Conservation (phyloP, 2,329 filamentous ascomycete genomes). For the Calonectria pteridis region DNA sequence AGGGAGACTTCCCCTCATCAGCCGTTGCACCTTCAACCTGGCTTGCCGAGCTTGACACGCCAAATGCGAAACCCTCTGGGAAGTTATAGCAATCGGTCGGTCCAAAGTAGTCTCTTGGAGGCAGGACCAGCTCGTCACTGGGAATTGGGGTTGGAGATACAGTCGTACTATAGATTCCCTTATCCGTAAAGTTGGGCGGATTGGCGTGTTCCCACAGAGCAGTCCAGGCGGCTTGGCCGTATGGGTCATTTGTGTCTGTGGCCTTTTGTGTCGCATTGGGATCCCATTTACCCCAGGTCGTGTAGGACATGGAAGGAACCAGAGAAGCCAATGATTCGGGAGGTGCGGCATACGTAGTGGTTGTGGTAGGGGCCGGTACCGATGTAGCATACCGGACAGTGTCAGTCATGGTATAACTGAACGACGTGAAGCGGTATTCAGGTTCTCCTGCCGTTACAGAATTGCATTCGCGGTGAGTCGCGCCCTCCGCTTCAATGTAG, state of each 20-base stretch:
- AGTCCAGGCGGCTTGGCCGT: conserved; percentile 49
- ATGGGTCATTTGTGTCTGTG: conserved; percentile 46
- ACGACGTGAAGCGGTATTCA: conserved; percentile 44
- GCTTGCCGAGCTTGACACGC: conserved; percentile 62
- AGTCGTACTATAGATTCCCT: conserved; percentile 56
- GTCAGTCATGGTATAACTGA: conserved; percentile 48
- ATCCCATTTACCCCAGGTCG: conserved; percentile 52
- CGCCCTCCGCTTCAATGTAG: conserved; percentile 41
- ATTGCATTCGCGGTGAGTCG: conserved; percentile 46
- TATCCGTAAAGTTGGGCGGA: conserved; percentile 51
- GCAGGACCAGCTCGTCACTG: conserved; percentile 66
- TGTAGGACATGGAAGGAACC: conserved; percentile 45
- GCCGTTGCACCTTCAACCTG: conserved; percentile 61
- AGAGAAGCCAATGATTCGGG: conserved; percentile 43
- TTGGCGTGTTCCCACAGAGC: conserved; percentile 50
- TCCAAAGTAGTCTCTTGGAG: conserved; percentile 64
- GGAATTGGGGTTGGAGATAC: conserved; percentile 67
- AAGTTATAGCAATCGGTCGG: conserved; percentile 63
- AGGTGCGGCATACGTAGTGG: conserved; percentile 47
- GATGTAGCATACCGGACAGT: conserved; percentile 50
- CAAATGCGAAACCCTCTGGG: conserved; percentile 59
- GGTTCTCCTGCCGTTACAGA: conserved; percentile 36
- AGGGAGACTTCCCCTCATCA: conserved; percentile 57
- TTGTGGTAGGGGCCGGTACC: conserved; percentile 45
- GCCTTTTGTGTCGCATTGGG: conserved; percentile 45